Conservation (phyloP, 2,329 filamentous ascomycete genomes). For the Plenodomus tracheiphilus region DNA sequence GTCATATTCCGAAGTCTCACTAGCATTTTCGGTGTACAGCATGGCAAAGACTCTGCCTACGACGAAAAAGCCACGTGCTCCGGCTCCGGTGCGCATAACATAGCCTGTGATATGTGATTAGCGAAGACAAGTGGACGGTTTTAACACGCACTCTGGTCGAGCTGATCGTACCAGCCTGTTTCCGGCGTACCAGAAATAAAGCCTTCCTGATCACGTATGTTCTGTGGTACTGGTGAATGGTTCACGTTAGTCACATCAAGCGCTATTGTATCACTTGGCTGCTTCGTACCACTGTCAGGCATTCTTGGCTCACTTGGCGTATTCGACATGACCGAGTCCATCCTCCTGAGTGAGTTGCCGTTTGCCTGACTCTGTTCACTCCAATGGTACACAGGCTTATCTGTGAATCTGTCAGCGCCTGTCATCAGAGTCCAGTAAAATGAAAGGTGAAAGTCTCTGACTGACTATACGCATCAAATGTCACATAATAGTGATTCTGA, state of each 20-base stretch:
- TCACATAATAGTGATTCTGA: constrained; percentile 10
- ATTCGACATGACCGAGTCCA: background rate
- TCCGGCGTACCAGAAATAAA: constrained; percentile 2
- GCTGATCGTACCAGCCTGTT: constrained; percentile 6
- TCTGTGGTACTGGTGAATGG: background rate
- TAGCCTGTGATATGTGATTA: constrained; percentile 13
- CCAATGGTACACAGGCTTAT: background rate
- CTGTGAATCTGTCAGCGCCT: background rate
- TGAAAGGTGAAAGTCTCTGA: background rate
- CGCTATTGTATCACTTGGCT: background rate
- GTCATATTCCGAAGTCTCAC: background rate
- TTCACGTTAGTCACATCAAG: background rate
- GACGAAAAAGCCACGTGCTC: constrained; percentile 20
- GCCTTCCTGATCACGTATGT: background rate
- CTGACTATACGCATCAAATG: constrained; percentile 1
- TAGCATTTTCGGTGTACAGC: constrained; percentile 20
- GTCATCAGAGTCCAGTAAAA: background rate
- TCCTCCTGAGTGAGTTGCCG: background rate
- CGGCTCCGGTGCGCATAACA: constrained; percentile 16
- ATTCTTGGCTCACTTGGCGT: background rate
- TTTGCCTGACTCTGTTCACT: background rate
- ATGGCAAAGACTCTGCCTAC: constrained; percentile 26
- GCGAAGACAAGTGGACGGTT: background rate
- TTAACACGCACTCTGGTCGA: constrained; percentile 7
- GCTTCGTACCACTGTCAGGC: background rate